Base-by-base conservation (phyloP, 1,139 yeast species). In the Suhomyces anneliseae region DNA sequence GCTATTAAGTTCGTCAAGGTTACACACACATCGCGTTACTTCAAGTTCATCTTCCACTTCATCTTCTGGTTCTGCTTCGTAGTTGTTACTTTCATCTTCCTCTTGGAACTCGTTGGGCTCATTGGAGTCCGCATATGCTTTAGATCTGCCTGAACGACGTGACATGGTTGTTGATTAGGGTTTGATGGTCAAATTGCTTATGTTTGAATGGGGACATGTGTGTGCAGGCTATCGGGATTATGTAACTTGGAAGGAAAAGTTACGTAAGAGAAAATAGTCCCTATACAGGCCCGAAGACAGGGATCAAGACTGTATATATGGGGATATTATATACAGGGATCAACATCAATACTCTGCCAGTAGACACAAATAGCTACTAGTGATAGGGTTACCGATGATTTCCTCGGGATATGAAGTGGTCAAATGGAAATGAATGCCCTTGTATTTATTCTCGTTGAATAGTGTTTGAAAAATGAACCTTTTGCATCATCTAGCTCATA, bases 11-110 rank as follows among this genome's bases (percentile, higher is more conserved):
- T 86, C 95, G 50, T 83, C 87, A 54, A 81, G 79, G 11, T 87
- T 93, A 69, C 99, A 93, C 3, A 92, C 79, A 69, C 99, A 93
- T 48, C 98, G 74, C 0, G 98, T 92, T 42, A 88, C 80, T 60
- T 89, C 97, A 45, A 82, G 88, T 24, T 55, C 59, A 38, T 56
- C 60, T 36, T 79, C 84, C 36, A 78, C 83, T 34, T 65, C 69
- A 33, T 66, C 74, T 33, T 55, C 56, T 10, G 61, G 64, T 40
- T 62, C 71, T 14, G 56, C 60, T 33, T 58, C 66, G 45, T 56
- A 57, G 42, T 55, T 54, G 40, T 55, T 55, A 26, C 48, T 47
- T 15, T 59, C 67, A 14, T 59, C 65, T 26, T 57, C 63, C 12
- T 57, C 64, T 43, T 56, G 39, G 38, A 45, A 49, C 14, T 52